Evolutionary conservation across 139 green algal genomes (phyloP).

Genomic region (Raphidocelis subcapitata): DNA sequence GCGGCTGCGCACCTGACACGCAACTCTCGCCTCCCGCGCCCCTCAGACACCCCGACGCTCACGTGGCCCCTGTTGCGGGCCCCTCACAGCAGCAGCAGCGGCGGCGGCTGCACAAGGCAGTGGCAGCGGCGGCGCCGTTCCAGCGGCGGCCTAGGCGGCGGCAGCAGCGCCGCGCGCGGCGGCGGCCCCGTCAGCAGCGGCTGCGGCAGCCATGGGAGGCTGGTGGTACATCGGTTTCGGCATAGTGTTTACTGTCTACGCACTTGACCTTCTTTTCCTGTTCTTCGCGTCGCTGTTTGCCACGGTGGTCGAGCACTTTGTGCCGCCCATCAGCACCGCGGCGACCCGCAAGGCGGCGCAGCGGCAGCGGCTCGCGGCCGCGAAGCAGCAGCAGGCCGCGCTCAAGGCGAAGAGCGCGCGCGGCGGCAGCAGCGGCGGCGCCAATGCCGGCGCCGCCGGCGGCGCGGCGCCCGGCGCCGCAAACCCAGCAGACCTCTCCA

Average conservation of each 20-base stretch:
- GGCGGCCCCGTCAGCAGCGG: too few species aligned
- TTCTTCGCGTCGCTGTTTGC: conserved; percentile 47
- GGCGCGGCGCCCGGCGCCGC: background rate
- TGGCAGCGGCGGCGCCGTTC: too few species aligned
- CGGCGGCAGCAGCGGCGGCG: background rate
- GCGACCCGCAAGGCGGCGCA: background rate
- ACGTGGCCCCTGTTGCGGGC: too few species aligned
- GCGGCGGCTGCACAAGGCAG: too few species aligned
- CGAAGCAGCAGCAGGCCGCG: too few species aligned
- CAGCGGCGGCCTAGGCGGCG: too few species aligned
- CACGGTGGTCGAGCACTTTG: conserved; percentile 27
- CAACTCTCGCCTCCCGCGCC: too few species aligned
- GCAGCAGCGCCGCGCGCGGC: too few species aligned
- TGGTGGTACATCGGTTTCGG: conserved; percentile 51
- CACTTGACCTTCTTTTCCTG: conserved; percentile 49
- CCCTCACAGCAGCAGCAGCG: too few species aligned
- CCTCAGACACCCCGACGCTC: too few species aligned
- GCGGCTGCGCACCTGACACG: too few species aligned
- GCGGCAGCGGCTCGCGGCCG: too few species aligned
- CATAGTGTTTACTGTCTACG: conserved; percentile 53
- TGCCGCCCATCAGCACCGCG: conserved; percentile 3
- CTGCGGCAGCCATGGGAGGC: conserved; percentile 18
- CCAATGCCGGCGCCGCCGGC: background rate
- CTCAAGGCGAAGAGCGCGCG: background rate
- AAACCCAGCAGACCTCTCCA: conserved; percentile 15